Evolutionary conservation across 495 filamentous ascomycete species (phyloP).

Genomic region (Glonium stellatum): DNA sequence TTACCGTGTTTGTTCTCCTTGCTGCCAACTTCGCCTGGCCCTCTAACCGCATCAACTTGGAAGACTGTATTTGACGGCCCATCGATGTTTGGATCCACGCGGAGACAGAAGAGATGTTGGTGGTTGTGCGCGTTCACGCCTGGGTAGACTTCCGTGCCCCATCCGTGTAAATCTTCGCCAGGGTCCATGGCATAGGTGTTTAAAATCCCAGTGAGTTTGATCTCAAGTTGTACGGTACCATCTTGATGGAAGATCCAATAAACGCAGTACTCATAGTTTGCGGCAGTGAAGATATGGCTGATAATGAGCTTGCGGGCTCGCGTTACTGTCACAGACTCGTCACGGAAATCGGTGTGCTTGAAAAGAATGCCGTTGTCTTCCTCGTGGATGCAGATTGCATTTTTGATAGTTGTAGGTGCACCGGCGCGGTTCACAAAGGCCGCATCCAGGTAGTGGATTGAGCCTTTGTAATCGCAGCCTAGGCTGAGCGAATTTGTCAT

Average conservation of each 20-base stretch:
- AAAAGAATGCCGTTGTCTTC: constrained; percentile 90
- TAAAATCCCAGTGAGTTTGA: constrained; percentile 91
- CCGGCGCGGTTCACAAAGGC: constrained; percentile 79
- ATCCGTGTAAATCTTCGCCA: constrained; percentile 78
- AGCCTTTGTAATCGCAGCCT: constrained; percentile 92
- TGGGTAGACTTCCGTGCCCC: constrained; percentile 90
- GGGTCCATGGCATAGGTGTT: constrained; percentile 85
- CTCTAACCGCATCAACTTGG: constrained; percentile 64
- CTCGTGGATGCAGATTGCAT: constrained; percentile 95
- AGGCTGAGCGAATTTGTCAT: constrained; percentile 89
- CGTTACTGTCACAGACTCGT: constrained; percentile 79
- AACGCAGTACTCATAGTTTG: constrained; percentile 95
- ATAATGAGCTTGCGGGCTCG: constrained; percentile 82
- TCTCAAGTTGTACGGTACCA: constrained; percentile 86
- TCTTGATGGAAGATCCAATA: constrained; percentile 95
- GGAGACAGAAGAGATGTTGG: constrained; percentile 92
- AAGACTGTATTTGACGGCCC: constrained; percentile 81
- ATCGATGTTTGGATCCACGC: constrained; percentile 84
- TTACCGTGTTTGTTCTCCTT: constrained; percentile 87
- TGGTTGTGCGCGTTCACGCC: constrained; percentile 84
- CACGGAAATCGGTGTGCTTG: constrained; percentile 94
- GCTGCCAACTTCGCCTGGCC: constrained; percentile 64
- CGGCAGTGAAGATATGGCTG: constrained; percentile 91
- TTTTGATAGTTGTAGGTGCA: constrained; percentile 72
- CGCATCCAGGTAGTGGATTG: constrained; percentile 85